Conservation (phyloP, 345 rosid genomes). For the Citrus sinensis region DNA sequence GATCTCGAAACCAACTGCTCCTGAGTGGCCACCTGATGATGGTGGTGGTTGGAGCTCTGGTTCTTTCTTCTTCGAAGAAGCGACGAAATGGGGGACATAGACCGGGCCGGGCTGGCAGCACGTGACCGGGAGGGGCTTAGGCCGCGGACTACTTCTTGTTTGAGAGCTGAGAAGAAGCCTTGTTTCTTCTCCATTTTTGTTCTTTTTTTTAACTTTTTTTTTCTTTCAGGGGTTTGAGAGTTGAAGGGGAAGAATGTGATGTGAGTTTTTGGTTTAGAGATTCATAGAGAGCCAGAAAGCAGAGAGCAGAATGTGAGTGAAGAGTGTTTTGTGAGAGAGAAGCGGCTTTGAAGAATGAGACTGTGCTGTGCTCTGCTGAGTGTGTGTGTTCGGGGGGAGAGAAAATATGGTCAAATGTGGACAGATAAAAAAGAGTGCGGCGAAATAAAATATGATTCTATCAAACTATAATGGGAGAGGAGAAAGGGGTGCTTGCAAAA, state of each 20-base stretch:
- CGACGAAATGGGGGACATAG: slow-evolving; percentile 48
- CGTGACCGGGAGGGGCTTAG: slow-evolving; percentile 85
- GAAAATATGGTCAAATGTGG: neutral
- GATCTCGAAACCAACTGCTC: slow-evolving; percentile 65
- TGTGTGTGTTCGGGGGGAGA: neutral
- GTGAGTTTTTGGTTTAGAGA: neutral
- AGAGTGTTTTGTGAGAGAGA: neutral
- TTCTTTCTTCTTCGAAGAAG: slow-evolving; percentile 51
- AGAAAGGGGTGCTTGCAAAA: neutral
- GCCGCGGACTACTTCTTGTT: slow-evolving; percentile 76
- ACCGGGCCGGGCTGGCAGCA: slow-evolving; percentile 50
- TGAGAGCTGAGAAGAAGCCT: slow-evolving; percentile 83
- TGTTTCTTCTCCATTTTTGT: slow-evolving; percentile 79
- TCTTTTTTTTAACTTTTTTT: neutral
- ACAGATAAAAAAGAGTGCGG: neutral
- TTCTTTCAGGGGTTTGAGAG: neutral
- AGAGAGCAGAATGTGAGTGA: neutral
- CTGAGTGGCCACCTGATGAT: slow-evolving; percentile 36
- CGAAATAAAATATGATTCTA: neutral
- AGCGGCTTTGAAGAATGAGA: neutral
- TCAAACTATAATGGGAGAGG: neutral
- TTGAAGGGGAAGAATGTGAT: neutral
- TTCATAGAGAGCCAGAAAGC: neutral
- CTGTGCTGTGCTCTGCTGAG: neutral
- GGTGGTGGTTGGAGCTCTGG: slow-evolving; percentile 24